Conservation (phyloP, 805 yeast species). For the Geotrichum ghanense region DNA sequence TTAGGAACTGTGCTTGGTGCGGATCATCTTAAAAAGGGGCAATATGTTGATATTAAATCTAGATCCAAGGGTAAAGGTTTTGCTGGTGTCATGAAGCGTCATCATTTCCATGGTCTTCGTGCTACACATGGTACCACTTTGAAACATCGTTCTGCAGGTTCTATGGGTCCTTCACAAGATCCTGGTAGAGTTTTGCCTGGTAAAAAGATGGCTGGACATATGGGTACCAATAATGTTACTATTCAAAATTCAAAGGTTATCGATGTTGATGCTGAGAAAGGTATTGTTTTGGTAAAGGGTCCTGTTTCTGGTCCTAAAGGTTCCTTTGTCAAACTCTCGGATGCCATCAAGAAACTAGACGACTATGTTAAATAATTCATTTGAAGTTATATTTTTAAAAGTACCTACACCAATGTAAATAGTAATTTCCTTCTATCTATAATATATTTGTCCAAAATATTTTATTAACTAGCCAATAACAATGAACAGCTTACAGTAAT, state of each 20-base stretch:
- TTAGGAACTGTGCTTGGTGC: conserved; percentile 72
- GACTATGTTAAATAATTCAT: background rate
- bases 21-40: conserved; percentile 75
- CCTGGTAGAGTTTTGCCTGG: conserved; percentile 97
- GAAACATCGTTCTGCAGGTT: conserved; percentile 93
- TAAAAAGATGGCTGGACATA: conserved; percentile 95
- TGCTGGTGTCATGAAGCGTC: conserved; percentile 96
- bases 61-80: conserved; percentile 90
- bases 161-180: conserved; percentile 88
- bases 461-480: too few relatives aligned
- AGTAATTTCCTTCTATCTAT: too few relatives aligned
- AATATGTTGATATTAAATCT: conserved; percentile 70
- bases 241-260: conserved; percentile 65
- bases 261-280: conserved; percentile 70
- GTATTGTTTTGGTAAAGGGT: conserved; percentile 77
- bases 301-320: conserved; percentile 86
- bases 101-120: conserved; percentile 75
- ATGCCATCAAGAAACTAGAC: conserved; percentile 40
- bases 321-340: conserved; percentile 60
- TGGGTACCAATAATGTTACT: conserved; percentile 74
- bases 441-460: too few relatives aligned
- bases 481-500: too few relatives aligned
- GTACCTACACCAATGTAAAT: too few relatives aligned
- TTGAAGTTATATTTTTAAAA: too few relatives aligned
- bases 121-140: conserved; percentile 94